Evolutionary conservation across 306 rosid species (phyloP), one percentile per base, ranked within the genome.

Genomic region (Abrus pulchellus): DNA sequence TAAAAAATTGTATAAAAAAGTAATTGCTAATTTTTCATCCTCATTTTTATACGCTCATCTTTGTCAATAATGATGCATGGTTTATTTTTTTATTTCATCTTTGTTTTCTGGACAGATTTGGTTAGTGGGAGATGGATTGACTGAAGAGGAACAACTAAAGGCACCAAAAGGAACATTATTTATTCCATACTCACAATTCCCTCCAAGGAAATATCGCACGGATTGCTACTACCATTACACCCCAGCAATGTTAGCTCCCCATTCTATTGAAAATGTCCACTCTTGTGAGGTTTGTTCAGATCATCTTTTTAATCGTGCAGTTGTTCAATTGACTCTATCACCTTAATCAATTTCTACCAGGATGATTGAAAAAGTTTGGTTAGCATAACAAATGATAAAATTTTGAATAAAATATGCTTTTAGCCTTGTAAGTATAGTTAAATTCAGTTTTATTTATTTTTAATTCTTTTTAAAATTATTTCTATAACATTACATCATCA

Each of bases 171-270:
- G 97, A 82, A 87, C 98, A 45, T 33, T 83, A 50, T 90, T 92
- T 68, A 75, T 92, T 74, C 97, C 98, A n/a, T 90, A 87, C 82
- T 89, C 97, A 6, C 94, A 87, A 64, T 84, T 94, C 70, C 97
- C 97, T 66, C 93, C 88, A 9, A 90, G 79, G 72, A 79, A 79
- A 78, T n/a, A 83, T 27, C 90, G 97, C 40, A 74, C 85, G 66
- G 98, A 94, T 5, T 94, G 97, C 76, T 89, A 47, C 32, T 94
- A 88, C 85, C 86, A 86, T 57, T 78, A 0, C 76, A 88, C 97
- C 0, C 97, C 97, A 1, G 86, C 98, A 56, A 85, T 94, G 94
- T 30, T 65, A 0, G 71, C 78, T 82, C 97, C 98, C 1, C 0
- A 0, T 6, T 86, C 90, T 2, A 5, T 94, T 14, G 78, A 86